phyloP scores from a whole-genome alignment of 495 filamentous ascomycete genomes.

The Penicillium pancosmium region DNA sequence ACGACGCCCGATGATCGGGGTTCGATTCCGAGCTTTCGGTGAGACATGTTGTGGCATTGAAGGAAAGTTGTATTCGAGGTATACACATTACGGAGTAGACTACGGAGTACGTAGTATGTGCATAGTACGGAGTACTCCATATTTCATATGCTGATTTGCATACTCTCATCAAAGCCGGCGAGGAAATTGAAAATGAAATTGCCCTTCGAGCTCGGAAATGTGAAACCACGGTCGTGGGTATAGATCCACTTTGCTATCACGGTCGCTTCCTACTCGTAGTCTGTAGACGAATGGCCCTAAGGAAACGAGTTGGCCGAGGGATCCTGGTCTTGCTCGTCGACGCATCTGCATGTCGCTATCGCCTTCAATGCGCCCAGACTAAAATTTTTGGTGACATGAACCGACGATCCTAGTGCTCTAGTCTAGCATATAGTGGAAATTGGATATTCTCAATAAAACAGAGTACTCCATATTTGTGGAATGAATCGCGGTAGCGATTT shows the following conservation, averaged over 20 bases:
- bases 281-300: not conserved
- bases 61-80: conserved; percentile 7
- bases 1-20: not conserved
- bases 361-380: not conserved
- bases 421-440: not conserved
- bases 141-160: too few relatives aligned
- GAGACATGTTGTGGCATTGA: not conserved
- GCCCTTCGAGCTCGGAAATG: not conserved
- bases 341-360: not conserved
- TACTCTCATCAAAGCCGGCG: too few relatives aligned
- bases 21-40: not conserved
- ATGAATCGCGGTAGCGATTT: not conserved
- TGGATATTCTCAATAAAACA: not conserved
- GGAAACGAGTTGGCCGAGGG: not conserved
- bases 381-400: not conserved
- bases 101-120: too few relatives aligned
- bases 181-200: not conserved
- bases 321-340: not conserved
- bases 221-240: not conserved
- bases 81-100: not conserved
- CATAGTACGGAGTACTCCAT: too few relatives aligned
- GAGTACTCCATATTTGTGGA: too few relatives aligned
- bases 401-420: not conserved
- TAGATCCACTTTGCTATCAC: not conserved
- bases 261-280: not conserved